A percentile compares a stretch with the other conserved stretches of the same genome.
phyloP scores from a whole-genome alignment of 169 alveolate genomes.

The Cryptosporidium tyzzeri region DNA sequence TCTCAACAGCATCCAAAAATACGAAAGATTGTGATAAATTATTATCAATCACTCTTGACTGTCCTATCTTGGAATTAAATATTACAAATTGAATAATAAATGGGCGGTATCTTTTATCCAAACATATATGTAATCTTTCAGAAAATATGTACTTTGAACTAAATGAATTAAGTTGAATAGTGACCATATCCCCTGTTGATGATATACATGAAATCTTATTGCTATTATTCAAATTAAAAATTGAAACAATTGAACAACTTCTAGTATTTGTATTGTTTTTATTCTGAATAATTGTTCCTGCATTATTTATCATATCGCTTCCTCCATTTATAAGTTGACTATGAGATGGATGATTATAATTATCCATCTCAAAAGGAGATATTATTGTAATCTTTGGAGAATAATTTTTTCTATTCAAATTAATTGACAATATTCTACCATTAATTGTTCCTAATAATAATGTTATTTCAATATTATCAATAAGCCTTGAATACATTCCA shows the following conservation, averaged over 20 bases:
- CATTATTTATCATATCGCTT: background rate
- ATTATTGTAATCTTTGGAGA: conserved; percentile 16
- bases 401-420: background rate
- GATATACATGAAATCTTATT: conserved; percentile 48
- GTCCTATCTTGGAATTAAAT: conserved; percentile 40
- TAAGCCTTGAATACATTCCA: background rate
- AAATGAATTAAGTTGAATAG: conserved; percentile 11
- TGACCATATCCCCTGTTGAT: conserved; percentile 65
- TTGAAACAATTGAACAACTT: conserved; percentile 62
- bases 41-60: conserved; percentile 18
- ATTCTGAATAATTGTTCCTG: background rate
- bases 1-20: conserved; percentile 70
- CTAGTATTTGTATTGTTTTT: conserved; percentile 5
- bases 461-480: background rate
- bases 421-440: conserved; percentile 36
- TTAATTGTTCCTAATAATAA: conserved; percentile 49
- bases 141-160: conserved; percentile 4
- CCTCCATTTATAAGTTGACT: background rate
- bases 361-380: conserved; percentile 51
- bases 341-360: background rate
- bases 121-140: conserved; percentile 58
- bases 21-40: conserved; percentile 39
- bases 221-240: conserved; percentile 20
- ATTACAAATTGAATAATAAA: conserved; percentile 51
- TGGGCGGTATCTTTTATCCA: conserved; percentile 63